These are phyloP conservation scores for Avena sativa DNA, from an alignment of 176 grass and related monocot genomes.

Conservation along the genomic window DNA sequence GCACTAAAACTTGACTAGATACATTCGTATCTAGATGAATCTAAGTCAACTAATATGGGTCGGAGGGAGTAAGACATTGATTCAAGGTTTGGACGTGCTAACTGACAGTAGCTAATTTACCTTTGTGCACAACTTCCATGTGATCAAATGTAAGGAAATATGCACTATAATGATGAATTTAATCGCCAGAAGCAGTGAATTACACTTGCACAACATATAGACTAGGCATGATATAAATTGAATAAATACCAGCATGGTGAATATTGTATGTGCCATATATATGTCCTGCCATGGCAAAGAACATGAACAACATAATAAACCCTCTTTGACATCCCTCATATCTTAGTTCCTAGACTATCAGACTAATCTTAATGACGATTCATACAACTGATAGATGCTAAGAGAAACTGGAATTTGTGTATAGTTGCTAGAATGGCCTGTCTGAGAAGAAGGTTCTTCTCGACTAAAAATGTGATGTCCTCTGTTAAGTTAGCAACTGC, in stretches of 20 bases:
- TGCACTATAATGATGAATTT: constrained; percentile 12
- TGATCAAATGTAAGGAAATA: constrained; percentile 5
- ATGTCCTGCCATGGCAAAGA: background rate
- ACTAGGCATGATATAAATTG: background rate
- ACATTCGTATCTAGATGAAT: too few species aligned
- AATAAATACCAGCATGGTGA: constrained; percentile 3
- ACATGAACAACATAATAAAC: background rate
- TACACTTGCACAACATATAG: background rate
- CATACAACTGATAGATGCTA: constrained; percentile 7
- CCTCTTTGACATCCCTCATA: background rate
- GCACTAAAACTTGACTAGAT: too few species aligned
- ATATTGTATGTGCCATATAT: background rate
- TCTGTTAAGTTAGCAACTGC: background rate
- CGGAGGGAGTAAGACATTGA: background rate
- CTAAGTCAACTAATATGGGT: too few species aligned
- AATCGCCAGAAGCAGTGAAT: constrained; percentile 4
- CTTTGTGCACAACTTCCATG: background rate
- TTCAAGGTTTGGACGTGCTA: background rate
- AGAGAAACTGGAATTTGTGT: background rate
- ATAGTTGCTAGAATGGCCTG: constrained; percentile 21
- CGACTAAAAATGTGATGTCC: constrained; percentile 20
- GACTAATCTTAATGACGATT: constrained; percentile 10
- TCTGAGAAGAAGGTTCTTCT: constrained; percentile 25
- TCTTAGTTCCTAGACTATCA: background rate
- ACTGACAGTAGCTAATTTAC: background rate